A percentile compares a stretch with the other conserved stretches of the same genome.
phyloP scores from a whole-genome alignment of 805 yeast genomes.

The Jamesozyma gamospora region DNA sequence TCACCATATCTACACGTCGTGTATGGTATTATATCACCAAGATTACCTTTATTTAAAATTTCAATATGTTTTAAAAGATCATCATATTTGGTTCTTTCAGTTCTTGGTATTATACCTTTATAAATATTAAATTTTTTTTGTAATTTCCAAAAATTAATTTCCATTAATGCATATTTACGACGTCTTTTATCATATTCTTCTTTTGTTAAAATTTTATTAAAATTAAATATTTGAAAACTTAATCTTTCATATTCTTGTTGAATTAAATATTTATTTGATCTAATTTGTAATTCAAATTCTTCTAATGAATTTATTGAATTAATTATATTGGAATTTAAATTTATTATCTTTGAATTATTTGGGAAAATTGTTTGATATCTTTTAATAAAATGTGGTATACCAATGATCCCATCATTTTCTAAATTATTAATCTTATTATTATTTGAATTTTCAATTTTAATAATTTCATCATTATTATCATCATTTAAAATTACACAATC shows the following conservation, averaged over 20 bases:
- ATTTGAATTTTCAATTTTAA: neutral
- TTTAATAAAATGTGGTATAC: slow-evolving; percentile 12
- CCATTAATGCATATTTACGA: slow-evolving; percentile 9
- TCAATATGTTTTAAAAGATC: slow-evolving; percentile 18
- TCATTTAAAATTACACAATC: neutral
- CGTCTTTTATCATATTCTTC: slow-evolving; percentile 6
- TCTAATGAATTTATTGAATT: neutral
- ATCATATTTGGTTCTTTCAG: slow-evolving; percentile 14
- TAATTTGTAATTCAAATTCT: slow-evolving; percentile 1
- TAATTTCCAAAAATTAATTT: slow-evolving; percentile 19
- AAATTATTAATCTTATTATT: neutral
- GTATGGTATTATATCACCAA: slow-evolving; percentile 19
- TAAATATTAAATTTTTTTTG: slow-evolving; percentile 16
- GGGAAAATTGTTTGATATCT: neutral
- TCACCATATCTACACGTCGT: slow-evolving; percentile 29
- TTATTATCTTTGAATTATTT: neutral
- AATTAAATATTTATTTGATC: neutral
- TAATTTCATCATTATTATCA: neutral
- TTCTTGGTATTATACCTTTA: slow-evolving; percentile 12
- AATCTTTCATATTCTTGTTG: slow-evolving; percentile 1
- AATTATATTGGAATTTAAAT: no score
- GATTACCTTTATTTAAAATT: slow-evolving; percentile 18
- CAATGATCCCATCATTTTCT: slow-evolving; percentile 4
- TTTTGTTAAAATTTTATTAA: slow-evolving; percentile 1
- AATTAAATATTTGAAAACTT: slow-evolving; percentile 2